These are phyloP conservation scores for Entomortierella lignicola DNA, from an alignment of 192 early-diverging fungal genomes.

Conservation along the genomic window DNA sequence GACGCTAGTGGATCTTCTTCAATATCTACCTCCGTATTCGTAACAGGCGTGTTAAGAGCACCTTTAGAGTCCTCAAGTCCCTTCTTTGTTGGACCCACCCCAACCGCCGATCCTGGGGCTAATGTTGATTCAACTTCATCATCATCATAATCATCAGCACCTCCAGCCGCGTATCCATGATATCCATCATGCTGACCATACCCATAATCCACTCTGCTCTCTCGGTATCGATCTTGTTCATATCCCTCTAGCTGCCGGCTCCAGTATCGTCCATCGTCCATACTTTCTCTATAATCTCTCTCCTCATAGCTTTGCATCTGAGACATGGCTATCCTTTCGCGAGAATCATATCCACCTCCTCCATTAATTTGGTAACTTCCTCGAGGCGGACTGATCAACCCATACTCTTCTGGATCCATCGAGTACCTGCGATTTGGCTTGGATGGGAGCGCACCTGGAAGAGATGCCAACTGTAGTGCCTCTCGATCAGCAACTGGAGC, in stretches of 20 bases:
- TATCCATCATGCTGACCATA: background rate
- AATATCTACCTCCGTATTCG: background rate
- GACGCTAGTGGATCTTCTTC: background rate
- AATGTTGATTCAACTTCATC: constrained; percentile 45
- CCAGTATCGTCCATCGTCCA: constrained; percentile 44
- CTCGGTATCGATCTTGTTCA: background rate
- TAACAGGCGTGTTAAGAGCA: background rate
- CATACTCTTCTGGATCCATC: constrained; percentile 33
- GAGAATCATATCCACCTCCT: constrained; percentile 14
- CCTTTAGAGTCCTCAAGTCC: background rate
- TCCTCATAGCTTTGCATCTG: constrained; percentile 16
- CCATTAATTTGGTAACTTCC: constrained; percentile 18
- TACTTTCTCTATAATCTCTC: background rate
- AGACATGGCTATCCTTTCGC: constrained; percentile 21
- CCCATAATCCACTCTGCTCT: background rate
- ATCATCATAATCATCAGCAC: constrained; percentile 31
- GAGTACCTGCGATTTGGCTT: constrained; percentile 14
- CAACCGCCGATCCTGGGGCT: constrained; percentile 25
- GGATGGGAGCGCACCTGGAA: constrained; percentile 18
- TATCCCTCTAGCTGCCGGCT: constrained; percentile 27
- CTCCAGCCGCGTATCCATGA: constrained; percentile 29
- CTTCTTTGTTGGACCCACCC: constrained; percentile 6
- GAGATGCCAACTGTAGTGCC: background rate
- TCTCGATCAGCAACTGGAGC: constrained; percentile 13
- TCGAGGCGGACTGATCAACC: constrained; percentile 16